These are phyloP conservation scores for Telfairia occidentalis DNA, from an alignment of 331 rosid species.

Conservation along the genomic window DNA sequence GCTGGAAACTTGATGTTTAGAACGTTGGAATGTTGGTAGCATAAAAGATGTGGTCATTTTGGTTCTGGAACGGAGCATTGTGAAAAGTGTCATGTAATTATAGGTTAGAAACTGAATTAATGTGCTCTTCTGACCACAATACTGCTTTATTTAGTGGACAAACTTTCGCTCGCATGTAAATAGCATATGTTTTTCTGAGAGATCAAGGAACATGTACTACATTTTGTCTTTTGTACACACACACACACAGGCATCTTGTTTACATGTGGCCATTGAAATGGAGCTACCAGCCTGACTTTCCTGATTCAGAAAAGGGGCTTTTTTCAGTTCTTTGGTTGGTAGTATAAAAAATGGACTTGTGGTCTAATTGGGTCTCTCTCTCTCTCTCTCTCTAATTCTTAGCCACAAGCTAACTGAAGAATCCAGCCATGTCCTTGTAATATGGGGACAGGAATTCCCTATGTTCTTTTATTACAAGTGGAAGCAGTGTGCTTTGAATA, in stretches of 20 bases:
- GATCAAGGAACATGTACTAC: background rate
- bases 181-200: background rate
- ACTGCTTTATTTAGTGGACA: background rate
- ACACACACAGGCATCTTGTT: background rate
- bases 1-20: background rate
- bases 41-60: background rate
- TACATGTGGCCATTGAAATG: background rate
- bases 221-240: background rate
- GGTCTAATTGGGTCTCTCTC: background rate
- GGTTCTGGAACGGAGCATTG: background rate
- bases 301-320: background rate
- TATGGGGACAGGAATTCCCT: background rate
- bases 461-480: background rate
- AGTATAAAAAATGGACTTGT: background rate
- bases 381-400: background rate
- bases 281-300: background rate
- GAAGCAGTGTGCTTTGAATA: background rate
- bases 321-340: background rate
- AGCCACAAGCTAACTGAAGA: background rate
- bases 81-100: background rate
- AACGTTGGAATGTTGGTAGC: background rate
- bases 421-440: background rate
- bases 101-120: background rate
- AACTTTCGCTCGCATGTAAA: background rate
- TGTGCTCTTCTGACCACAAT: conserved; percentile 1